Conservation (phyloP, 164 flowering plant genomes). For the Stephania yunnanensis region DNA sequence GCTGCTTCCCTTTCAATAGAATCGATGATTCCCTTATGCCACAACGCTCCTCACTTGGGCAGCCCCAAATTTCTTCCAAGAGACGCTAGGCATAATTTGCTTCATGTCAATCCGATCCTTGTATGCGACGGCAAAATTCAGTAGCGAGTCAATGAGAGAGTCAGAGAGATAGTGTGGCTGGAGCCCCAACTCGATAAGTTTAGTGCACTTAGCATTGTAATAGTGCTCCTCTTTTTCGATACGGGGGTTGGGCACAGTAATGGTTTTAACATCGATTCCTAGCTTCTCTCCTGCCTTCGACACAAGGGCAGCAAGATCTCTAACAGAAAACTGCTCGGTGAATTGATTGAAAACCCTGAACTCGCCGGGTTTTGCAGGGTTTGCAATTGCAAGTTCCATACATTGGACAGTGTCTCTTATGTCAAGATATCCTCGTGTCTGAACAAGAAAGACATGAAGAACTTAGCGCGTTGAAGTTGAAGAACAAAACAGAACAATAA, state of each 20-base stretch:
- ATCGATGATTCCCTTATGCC: conserved; percentile 22
- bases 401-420: conserved; percentile 97
- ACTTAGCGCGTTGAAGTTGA: neutral
- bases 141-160: conserved; percentile 83
- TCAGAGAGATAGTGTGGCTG: conserved; percentile 87
- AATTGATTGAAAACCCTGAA: conserved; percentile 96
- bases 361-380: conserved; percentile 80
- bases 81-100: conserved; percentile 92
- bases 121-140: conserved; percentile 60
- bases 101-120: conserved; percentile 75
- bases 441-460: conserved; percentile 14
- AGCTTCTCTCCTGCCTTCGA: conserved; percentile 84
- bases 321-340: conserved; percentile 95
- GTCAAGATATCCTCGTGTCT: conserved; percentile 96
- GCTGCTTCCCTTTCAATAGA: neutral
- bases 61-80: conserved; percentile 78
- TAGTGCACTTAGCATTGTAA: conserved; percentile 94
- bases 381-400: conserved; percentile 88
- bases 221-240: conserved; percentile 97
- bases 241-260: conserved; percentile 87
- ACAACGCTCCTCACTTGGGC: conserved; percentile 60
- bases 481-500: neutral
- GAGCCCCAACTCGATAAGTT: conserved; percentile 81
- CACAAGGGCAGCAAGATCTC: conserved; percentile 78
- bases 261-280: conserved; percentile 67